Conservation (phyloP, 148 eudicot genomes). For the Rhododendron ovatum region DNA sequence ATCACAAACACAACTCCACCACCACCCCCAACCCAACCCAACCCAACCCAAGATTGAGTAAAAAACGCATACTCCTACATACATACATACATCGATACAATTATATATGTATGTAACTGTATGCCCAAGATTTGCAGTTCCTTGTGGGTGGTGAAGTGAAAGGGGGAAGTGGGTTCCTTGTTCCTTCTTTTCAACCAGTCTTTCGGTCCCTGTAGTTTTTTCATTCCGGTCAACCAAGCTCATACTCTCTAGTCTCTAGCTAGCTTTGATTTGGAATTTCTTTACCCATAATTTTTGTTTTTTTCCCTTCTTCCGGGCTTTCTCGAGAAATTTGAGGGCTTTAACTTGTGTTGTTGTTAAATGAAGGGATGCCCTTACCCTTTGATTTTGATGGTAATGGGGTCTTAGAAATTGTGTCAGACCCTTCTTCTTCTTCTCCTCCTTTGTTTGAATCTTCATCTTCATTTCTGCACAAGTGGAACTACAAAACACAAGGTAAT, state of each 20-base stretch:
- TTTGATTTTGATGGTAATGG: constrained; percentile 63
- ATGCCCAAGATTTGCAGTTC: constrained; percentile 16
- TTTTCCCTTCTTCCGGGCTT: background rate
- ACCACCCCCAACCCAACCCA: background rate
- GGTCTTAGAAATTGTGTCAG: constrained; percentile 21
- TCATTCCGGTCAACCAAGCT: constrained; percentile 3
- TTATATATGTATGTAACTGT: background rate
- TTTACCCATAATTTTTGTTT: background rate
- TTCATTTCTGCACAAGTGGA: constrained; percentile 8
- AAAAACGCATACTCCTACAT: background rate
- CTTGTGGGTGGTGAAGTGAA: constrained; percentile 10
- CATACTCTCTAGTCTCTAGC: background rate
- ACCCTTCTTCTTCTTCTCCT: constrained; percentile 14
- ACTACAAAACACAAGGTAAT: background rate
- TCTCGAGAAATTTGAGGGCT: background rate
- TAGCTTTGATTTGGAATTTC: background rate
- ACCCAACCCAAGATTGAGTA: background rate
- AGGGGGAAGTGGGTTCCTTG: constrained; percentile 6
- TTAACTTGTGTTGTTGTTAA: background rate
- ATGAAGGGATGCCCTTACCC: constrained; percentile 64
- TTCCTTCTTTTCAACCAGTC: background rate
- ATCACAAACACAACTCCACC: background rate
- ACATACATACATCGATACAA: background rate
- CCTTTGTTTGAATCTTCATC: constrained; percentile 1
- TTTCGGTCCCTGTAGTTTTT: constrained; percentile 5